These are phyloP conservation scores for Leccinum cinnamomeum DNA, from an alignment of 1,284 basidiomycete genomes.

Conservation along the genomic window DNA sequence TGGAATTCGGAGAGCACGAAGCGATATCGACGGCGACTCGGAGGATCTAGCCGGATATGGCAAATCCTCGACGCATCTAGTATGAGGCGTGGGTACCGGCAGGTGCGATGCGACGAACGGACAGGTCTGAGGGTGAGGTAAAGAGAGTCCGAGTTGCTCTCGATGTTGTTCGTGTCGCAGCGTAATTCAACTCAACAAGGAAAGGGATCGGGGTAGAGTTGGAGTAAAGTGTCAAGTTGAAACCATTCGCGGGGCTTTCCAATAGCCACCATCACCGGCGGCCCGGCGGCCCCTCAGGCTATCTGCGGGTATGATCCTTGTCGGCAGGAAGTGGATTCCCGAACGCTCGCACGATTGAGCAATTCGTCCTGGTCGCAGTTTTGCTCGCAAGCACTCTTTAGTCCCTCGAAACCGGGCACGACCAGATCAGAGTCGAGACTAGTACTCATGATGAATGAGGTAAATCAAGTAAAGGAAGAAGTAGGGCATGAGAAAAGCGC, in stretches of 20 bases:
- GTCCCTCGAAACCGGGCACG: neutral
- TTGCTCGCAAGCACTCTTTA: neutral
- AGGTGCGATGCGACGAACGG: neutral
- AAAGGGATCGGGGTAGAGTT: neutral
- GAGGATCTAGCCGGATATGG: no score
- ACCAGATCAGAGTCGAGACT: neutral
- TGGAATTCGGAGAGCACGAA: no score
- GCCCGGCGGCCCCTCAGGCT: neutral
- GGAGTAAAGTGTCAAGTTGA: neutral
- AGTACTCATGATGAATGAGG: neutral
- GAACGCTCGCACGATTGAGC: neutral
- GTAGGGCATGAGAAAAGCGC: neutral
- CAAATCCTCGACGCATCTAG: no score
- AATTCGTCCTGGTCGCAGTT: neutral
- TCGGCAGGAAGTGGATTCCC: neutral
- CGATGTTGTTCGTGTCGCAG: neutral
- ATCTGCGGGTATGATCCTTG: neutral
- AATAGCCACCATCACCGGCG: no score
- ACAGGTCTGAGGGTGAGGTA: neutral
- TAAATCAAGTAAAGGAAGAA: neutral
- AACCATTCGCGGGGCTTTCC: neutral
- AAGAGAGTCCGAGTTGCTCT: neutral
- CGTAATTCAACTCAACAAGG: neutral
- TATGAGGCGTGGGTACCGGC: neutral
- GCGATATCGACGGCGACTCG: no score